Conservation (phyloP, 441 rosid species). For the Brassica balearica region DNA sequence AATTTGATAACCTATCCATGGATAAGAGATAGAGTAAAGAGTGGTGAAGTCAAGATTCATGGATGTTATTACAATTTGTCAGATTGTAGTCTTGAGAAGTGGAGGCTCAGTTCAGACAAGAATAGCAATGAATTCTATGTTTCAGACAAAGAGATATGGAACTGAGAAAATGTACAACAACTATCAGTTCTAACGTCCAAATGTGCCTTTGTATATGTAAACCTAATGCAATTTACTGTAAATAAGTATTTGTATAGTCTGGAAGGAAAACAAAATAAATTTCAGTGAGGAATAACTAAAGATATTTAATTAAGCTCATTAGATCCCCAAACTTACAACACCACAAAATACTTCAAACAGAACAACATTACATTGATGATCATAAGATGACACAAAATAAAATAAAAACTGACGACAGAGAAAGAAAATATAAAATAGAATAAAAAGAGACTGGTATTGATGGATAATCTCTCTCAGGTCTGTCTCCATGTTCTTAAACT, state of each 20-base stretch:
- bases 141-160: conserved; percentile 43
- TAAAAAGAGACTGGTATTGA: conserved; percentile 8
- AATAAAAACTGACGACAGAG: neutral
- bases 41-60: conserved; percentile 51
- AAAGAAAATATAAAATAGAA: neutral
- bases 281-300: neutral
- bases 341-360: conserved; percentile 27
- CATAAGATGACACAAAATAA: conserved; percentile 1
- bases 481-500: conserved; percentile 36
- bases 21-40: conserved; percentile 58
- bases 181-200: conserved; percentile 1
- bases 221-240: neutral
- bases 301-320: conserved; percentile 10
- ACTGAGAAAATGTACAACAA: conserved; percentile 16
- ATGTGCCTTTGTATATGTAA: conserved; percentile 23
- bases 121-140: conserved; percentile 26
- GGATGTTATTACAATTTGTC: conserved; percentile 73
- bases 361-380: conserved; percentile 17
- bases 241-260: too few relatives aligned
- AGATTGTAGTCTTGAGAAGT: conserved; percentile 65
- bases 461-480: conserved; percentile 11
- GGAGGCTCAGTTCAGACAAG: conserved; percentile 56
- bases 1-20: conserved; percentile 69
- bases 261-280: neutral
- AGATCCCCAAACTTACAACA: conserved; percentile 23